These are phyloP conservation scores for Colletotrichum liaoningense DNA, from an alignment of 2,329 filamentous ascomycete genomes.

Conservation along the genomic window DNA sequence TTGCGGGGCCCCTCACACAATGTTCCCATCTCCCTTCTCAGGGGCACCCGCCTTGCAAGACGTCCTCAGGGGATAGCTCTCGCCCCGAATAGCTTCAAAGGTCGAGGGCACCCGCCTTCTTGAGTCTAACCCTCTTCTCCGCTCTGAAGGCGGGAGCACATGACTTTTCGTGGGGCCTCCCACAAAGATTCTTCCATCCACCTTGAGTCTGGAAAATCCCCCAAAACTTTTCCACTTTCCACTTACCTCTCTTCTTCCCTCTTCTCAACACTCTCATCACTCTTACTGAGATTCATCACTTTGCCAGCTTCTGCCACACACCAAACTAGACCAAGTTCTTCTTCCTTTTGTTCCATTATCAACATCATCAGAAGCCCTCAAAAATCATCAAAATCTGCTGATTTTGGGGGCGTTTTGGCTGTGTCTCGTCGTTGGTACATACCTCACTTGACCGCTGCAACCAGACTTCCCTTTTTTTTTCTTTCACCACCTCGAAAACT, in stretches of 20 bases:
- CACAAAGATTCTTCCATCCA: not conserved
- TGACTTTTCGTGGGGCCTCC: not conserved
- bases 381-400: not conserved
- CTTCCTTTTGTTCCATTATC: not conserved
- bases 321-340: not conserved
- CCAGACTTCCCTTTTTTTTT: no score
- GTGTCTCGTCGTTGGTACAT: not conserved
- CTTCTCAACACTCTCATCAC: not conserved
- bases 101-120: not conserved
- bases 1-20: not conserved
- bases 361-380: not conserved
- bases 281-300: not conserved
- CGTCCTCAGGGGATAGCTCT: not conserved
- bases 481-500: not conserved
- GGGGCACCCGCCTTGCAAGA: not conserved
- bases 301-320: not conserved
- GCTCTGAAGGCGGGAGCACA: not conserved
- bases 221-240: not conserved
- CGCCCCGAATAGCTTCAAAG: not conserved
- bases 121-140: not conserved
- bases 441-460: not conserved
- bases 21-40: not conserved
- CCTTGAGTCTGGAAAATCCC: not conserved
- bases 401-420: not conserved
- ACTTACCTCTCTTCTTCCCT: not conserved